phyloP scores from a whole-genome alignment of 2,329 filamentous ascomycete species.

The Monosporascus sp. region DNA sequence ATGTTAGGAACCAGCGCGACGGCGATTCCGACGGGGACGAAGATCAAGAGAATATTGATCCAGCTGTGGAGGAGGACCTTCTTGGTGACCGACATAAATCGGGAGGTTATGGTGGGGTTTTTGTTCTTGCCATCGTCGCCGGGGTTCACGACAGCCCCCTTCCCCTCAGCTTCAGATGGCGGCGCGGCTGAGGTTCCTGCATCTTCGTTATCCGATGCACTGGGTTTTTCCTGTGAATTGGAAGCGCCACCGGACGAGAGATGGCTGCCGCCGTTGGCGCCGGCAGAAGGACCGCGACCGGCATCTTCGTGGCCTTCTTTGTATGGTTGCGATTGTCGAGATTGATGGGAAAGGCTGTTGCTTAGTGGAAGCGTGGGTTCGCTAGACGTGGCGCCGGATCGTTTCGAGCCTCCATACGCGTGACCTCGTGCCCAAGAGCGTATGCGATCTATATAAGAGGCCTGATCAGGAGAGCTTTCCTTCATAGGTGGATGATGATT shows the following conservation, averaged over 20 bases:
- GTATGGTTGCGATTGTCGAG: slow-evolving; percentile 12
- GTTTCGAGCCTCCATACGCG: slow-evolving; percentile 48
- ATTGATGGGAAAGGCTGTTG: slow-evolving; percentile 19
- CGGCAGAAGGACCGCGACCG: slow-evolving; percentile 12
- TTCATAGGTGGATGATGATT: slow-evolving; percentile 49
- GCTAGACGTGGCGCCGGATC: slow-evolving; percentile 32
- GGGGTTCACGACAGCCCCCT: slow-evolving; percentile 50
- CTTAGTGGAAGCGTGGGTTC: slow-evolving; percentile 35
- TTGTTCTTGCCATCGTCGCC: slow-evolving; percentile 20
- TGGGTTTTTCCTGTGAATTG: slow-evolving; percentile 13
- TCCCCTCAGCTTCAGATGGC: slow-evolving; percentile 44
- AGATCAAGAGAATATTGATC: slow-evolving; percentile 71
- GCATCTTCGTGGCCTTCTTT: slow-evolving; percentile 13
- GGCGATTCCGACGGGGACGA: slow-evolving; percentile 72
- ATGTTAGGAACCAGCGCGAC: slow-evolving; percentile 48
- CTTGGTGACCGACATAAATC: slow-evolving; percentile 46
- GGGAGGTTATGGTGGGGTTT: slow-evolving; percentile 24
- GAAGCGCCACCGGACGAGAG: slow-evolving; percentile 19
- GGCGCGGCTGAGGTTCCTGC: slow-evolving; percentile 29
- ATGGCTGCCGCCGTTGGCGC: slow-evolving; percentile 13
- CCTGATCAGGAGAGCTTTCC: slow-evolving; percentile 46
- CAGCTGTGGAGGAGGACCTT: slow-evolving; percentile 66
- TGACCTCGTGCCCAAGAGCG: slow-evolving; percentile 49
- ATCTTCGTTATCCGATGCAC: slow-evolving; percentile 21
- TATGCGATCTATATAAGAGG: slow-evolving; percentile 50